These are phyloP conservation scores for Pseudogymnoascus verrucosus DNA, from an alignment of 2,329 filamentous ascomycete genomes.

Conservation along the genomic window DNA sequence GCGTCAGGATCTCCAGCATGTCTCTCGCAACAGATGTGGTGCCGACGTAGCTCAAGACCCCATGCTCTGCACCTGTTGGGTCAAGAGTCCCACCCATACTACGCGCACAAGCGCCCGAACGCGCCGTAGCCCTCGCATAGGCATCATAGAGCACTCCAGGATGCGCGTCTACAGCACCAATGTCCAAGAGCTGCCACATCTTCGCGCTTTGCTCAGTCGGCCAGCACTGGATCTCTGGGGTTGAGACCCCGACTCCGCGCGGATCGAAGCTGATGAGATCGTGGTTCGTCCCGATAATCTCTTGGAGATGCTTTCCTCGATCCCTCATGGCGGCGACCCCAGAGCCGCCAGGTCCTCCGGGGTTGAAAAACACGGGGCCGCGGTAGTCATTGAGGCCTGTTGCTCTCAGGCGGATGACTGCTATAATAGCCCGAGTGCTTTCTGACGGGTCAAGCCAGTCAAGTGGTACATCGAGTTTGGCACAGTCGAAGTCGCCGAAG, in stretches of 20 bases:
- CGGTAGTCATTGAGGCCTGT: constrained; percentile 17
- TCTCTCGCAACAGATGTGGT: constrained; percentile 30
- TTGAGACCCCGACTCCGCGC: constrained; percentile 41
- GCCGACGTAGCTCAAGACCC: constrained; percentile 23
- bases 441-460: constrained; percentile 21
- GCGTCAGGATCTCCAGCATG: constrained; percentile 30
- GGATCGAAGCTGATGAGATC: constrained; percentile 43
- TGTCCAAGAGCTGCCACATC: constrained; percentile 37
- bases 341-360: constrained; percentile 39
- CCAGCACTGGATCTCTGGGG: constrained; percentile 46
- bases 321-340: constrained; percentile 28
- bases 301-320: constrained; percentile 28
- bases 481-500: neutral
- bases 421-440: constrained; percentile 13
- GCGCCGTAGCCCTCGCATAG: constrained; percentile 35
- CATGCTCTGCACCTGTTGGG: constrained; percentile 20
- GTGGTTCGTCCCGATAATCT: constrained; percentile 32
- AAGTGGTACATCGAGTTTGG: constrained; percentile 13
- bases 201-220: constrained; percentile 33
- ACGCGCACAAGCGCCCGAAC: constrained; percentile 35
- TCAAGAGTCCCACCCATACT: constrained; percentile 17
- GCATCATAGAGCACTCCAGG: constrained; percentile 39
- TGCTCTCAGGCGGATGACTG: constrained; percentile 18
- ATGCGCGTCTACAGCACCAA: constrained; percentile 39
- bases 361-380: constrained; percentile 36